Evolutionary conservation across 2,329 filamentous ascomycete genomes (phyloP), one percentile per base, ranked within the genome.

Genomic region (Aspergillus pseudoterreus): DNA sequence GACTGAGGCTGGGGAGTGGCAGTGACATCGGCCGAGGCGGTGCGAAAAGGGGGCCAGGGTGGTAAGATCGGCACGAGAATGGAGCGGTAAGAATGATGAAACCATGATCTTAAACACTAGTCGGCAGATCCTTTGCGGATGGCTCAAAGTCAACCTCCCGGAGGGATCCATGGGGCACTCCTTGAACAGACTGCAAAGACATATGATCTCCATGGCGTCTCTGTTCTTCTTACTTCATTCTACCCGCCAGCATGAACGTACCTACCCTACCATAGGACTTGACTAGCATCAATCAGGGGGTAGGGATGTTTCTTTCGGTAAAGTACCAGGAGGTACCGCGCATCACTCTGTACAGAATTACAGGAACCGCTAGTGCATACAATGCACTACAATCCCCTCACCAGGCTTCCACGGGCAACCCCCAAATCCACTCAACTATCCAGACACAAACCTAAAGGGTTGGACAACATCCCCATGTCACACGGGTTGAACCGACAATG

Each of bases 1-100:
- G 22, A 21, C 45, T 65, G 64, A 65, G 63, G 64, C 59, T 66
- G 57, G 56, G 52, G 56, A 54, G 63, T 67, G 64, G 64, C 65
- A 66, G 65, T 65, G 22, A 63, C 60, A 57, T 58, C 43, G 49
- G 45, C 47, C 60, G 57, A 54, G 63, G 63, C 62, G 64, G 65
- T 67, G 63, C 63, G 44, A 45, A 36, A 51, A 60, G 52, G 57
- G 57, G 54, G 53, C 47, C 53, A 52, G 45, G 48, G 53, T 54
- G 54, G 57, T 47, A 57, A 54, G 59, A 63, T 66, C 56, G 53
- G 54, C 62, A 32, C 22, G 22, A 48, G 24, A 58, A 63, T 63
- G 50, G 45, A 53, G 55, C 46, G 52, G 54, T 54, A 58, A 47
- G 51, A 49, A 55, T 51, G 43, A 50, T 58, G 57, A 56, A 57